Base-by-base conservation (phyloP, 352 stramenopile genomes). In the Blastocystis sp. region DNA sequence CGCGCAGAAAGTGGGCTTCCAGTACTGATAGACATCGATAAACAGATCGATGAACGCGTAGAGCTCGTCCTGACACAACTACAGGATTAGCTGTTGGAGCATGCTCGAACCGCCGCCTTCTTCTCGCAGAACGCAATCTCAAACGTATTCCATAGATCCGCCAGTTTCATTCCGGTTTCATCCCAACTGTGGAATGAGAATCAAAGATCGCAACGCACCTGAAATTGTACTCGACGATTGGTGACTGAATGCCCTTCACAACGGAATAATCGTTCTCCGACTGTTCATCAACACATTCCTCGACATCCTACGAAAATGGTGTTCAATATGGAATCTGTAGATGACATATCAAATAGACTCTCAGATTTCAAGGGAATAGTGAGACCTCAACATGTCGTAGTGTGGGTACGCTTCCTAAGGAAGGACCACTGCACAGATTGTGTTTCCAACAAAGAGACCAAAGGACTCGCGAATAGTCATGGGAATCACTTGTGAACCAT, bases 201-300 rank as follows among this genome's bases (percentile, higher is more conserved):
- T 27, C 8, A 57, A 21, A 61, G 8, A 18, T 0, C 34, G 2
- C 11, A 34, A 40, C 8, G 49, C 34, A 85, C 75, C 75, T 85
- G 75, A 85, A 85, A 61, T 85, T 85, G 54, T 85, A 85, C 40
- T 85, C 75, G 44, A 85, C 75, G 18, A 42, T 64, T 1, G 69
- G 69, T n/a, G 69, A 63, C 0, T n/a, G 32, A 11, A 81, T 38
- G 27, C 29, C 49, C 27, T 49, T 81, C 16, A 81, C 27, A 40
- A 32, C 21, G 36, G 69, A 21, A 64, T 64, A 81, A 42, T 81
- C 69, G 29, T 7, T 64, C 48, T 81, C 69, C 11, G 51, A 59
- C 51, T 59, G 32, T 11, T 3, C 3, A 59, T 59, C 18, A 59
- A 59, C 51, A 59, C 51, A 59, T 11, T 27, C 4, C n/a, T 32